phyloP scores from a whole-genome alignment of 306 rosid genomes.

The Ziziphus jujuba region DNA sequence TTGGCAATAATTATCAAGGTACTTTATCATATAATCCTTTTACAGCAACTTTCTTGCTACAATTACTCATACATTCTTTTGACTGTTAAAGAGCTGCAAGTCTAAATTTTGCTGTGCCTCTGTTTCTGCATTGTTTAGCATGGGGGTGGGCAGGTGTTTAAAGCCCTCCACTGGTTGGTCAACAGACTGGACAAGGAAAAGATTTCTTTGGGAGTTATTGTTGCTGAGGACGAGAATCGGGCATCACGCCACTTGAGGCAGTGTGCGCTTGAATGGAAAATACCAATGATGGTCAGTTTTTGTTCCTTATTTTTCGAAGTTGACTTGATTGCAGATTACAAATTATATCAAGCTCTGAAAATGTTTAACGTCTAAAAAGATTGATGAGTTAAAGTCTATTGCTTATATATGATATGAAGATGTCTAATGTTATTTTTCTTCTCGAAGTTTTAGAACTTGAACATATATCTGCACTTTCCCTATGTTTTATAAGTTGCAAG shows the following conservation, averaged over 20 bases:
- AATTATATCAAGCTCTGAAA: not conserved
- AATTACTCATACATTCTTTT: not conserved
- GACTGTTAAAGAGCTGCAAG: not conserved
- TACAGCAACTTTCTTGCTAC: conserved; percentile 2
- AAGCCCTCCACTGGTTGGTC: conserved; percentile 65
- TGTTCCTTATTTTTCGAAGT: not conserved
- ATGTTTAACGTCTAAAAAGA: not conserved
- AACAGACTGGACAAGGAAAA: conserved; percentile 41
- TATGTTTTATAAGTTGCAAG: not conserved
- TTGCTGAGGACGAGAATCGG: conserved; percentile 52
- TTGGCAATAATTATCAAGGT: conserved; percentile 63
- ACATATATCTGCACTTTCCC: conserved; percentile 1
- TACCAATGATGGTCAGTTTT: conserved; percentile 59
- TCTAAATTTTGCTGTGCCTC: not conserved
- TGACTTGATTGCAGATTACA: not conserved
- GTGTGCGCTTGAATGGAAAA: conserved; percentile 59
- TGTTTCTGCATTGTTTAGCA: conserved; percentile 48
- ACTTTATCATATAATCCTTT: not conserved
- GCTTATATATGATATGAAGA: not conserved
- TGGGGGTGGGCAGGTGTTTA: conserved; percentile 77
- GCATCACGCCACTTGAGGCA: conserved; percentile 78
- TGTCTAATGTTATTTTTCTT: not conserved
- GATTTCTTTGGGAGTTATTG: conserved; percentile 48
- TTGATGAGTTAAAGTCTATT: not conserved
- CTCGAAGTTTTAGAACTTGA: not conserved